Evolutionary conservation across 2,329 filamentous ascomycete species (phyloP).

Genomic region (Aspergillus novofumigatus): DNA sequence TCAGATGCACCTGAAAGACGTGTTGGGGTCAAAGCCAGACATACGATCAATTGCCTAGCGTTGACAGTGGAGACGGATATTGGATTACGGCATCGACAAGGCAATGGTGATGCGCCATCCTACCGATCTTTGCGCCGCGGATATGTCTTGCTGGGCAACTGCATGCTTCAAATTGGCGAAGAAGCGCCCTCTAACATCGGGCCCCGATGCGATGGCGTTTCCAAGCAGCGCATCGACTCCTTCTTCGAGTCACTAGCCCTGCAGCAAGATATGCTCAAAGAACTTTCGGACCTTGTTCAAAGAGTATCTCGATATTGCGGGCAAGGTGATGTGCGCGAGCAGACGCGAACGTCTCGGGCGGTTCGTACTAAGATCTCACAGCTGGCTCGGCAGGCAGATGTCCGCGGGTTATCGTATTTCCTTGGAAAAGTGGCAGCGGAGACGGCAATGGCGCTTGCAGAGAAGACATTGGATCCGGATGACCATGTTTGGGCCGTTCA

Average conservation of each 20-base stretch:
- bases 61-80: slow-evolving; percentile 22
- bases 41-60: slow-evolving; percentile 22
- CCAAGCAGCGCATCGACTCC: slow-evolving; percentile 23
- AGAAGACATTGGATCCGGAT: slow-evolving; percentile 32
- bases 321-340: slow-evolving; percentile 19
- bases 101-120: slow-evolving; percentile 9
- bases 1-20: slow-evolving; percentile 7
- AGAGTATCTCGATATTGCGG: slow-evolving; percentile 34
- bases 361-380: slow-evolving; percentile 25
- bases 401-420: slow-evolving; percentile 22
- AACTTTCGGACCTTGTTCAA: slow-evolving; percentile 31
- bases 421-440: slow-evolving; percentile 36
- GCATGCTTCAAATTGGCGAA: slow-evolving; percentile 26
- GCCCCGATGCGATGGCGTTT: slow-evolving; percentile 9
- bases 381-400: slow-evolving; percentile 18
- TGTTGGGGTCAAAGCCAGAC: slow-evolving; percentile 21
- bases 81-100: slow-evolving; percentile 4
- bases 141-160: slow-evolving; percentile 29
- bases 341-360: slow-evolving; percentile 21
- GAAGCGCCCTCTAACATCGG: slow-evolving; percentile 6
- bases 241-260: slow-evolving; percentile 26
- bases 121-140: slow-evolving; percentile 30
- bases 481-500: slow-evolving; percentile 38
- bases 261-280: slow-evolving; percentile 30
- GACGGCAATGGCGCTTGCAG: slow-evolving; percentile 39